A percentile compares a stretch with the other conserved stretches of the same genome.
Conservation (phyloP, 2,329 filamentous ascomycete species). For the Dactylellina parvicollis region DNA sequence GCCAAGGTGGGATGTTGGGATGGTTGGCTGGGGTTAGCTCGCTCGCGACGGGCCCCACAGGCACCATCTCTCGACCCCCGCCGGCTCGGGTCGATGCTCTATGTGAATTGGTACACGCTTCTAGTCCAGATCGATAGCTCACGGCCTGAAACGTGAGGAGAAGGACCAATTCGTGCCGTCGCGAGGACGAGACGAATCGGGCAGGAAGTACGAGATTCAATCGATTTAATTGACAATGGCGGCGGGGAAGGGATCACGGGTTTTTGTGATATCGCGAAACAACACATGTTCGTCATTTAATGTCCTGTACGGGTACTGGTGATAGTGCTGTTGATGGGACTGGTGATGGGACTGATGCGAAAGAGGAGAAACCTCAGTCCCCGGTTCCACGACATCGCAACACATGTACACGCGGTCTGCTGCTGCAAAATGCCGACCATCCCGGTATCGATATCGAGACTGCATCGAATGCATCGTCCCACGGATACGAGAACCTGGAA, state of each 20-base stretch:
- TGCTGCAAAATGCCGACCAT: not conserved
- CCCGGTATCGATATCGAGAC: conserved; percentile 3
- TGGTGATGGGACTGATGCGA: no score
- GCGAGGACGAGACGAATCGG: conserved; percentile 16
- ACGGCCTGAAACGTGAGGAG: conserved; percentile 20
- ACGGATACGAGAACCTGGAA: not conserved
- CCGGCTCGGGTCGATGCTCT: conserved; percentile 34
- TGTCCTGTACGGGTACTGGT: no score
- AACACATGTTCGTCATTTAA: no score
- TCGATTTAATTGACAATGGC: not conserved
- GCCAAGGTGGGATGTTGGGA: conserved; percentile 10
- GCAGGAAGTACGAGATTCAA: conserved; percentile 43
- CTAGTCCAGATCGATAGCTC: no score
- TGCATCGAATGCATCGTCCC: not conserved
- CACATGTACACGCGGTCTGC: not conserved
- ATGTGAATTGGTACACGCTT: no score
- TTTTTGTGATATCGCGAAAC: no score
- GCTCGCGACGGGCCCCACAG: conserved; percentile 30
- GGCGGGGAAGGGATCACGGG: not conserved
- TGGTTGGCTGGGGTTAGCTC: not conserved
- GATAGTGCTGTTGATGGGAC: no score
- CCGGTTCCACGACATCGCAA: not conserved
- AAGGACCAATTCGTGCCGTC: conserved; percentile 8
- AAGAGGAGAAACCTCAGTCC: no score
- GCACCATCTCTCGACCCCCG: conserved; percentile 15